phyloP scores from a whole-genome alignment of 176 grass and related monocot genomes.

The Pharus latifolius region DNA sequence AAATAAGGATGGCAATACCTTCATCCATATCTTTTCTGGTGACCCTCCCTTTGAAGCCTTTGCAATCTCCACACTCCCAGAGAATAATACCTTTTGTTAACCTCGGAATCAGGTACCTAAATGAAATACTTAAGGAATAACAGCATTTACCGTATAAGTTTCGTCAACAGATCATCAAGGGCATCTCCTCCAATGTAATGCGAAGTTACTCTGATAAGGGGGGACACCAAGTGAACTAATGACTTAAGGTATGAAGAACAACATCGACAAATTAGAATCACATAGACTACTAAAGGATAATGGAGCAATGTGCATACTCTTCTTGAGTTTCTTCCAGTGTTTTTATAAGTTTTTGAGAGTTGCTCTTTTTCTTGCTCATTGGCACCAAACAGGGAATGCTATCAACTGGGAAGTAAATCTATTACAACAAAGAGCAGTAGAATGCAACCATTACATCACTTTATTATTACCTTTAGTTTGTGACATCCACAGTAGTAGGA shows the following conservation, averaged over 20 bases:
- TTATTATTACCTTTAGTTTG: background rate
- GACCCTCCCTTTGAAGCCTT: slow-evolving; percentile 55
- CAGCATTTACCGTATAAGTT: too few species aligned
- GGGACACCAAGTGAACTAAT: background rate
- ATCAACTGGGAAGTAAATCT: background rate
- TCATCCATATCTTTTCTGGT: slow-evolving; percentile 87
- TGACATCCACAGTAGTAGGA: background rate
- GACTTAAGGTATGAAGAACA: background rate
- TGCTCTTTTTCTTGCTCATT: slow-evolving; percentile 39
- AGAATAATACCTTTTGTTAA: background rate
- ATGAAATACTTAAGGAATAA: too few species aligned
- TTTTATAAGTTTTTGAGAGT: background rate
- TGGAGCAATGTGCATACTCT: background rate
- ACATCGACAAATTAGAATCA: background rate
- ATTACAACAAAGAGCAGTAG: background rate
- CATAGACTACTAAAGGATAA: background rate
- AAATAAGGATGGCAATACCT: slow-evolving; percentile 31
- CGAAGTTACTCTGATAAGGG: slow-evolving; percentile 7
- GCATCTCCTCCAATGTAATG: slow-evolving; percentile 46
- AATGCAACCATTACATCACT: background rate
- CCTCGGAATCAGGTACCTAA: slow-evolving; percentile 5
- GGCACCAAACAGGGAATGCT: background rate
- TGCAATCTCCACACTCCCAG: slow-evolving; percentile 60
- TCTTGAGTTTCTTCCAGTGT: slow-evolving; percentile 9
- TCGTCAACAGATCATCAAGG: slow-evolving; percentile 49